phyloP scores from a whole-genome alignment of 1,139 yeast species.

The Magnusiomyces tetraspermus region DNA sequence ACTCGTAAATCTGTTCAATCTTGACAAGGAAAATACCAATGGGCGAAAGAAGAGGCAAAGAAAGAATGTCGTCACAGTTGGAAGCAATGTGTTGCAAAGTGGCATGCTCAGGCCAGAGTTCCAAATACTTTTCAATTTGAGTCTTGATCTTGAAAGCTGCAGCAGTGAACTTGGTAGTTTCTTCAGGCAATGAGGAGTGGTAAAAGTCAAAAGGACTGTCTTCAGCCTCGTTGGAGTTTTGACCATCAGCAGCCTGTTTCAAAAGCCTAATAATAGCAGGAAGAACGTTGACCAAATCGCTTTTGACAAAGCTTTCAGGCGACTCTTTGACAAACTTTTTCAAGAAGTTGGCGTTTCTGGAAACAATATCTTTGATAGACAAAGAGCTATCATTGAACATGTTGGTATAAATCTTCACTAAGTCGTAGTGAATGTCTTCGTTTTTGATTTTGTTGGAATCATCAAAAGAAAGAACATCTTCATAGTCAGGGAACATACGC shows the following conservation, averaged over 20 bases:
- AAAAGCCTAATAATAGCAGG: constrained; percentile 10
- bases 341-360: constrained; percentile 10
- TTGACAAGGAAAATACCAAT: constrained; percentile 70
- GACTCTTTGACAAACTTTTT: constrained; percentile 9
- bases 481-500: constrained; percentile 77
- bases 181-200: constrained; percentile 51
- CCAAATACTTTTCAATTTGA: constrained; percentile 42
- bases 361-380: constrained; percentile 5
- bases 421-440: constrained; percentile 10
- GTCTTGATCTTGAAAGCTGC: constrained; percentile 43
- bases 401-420: constrained; percentile 10
- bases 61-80: constrained; percentile 59
- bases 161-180: constrained; percentile 50
- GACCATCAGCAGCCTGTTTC: constrained; percentile 12
- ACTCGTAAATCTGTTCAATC: constrained; percentile 76
- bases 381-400: constrained; percentile 9
- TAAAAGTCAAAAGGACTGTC: constrained; percentile 49
- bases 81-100: constrained; percentile 61
- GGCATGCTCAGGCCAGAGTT: constrained; percentile 93
- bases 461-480: constrained; percentile 36
- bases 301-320: constrained; percentile 9
- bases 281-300: constrained; percentile 8
- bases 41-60: constrained; percentile 57
- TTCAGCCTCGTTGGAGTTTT: constrained; percentile 8
- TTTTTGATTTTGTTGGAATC: constrained; percentile 7